Evolutionary conservation across 192 early-diverging fungal species (phyloP), one percentile per base, ranked within the genome.

Genomic region (Coemansia sp.): DNA sequence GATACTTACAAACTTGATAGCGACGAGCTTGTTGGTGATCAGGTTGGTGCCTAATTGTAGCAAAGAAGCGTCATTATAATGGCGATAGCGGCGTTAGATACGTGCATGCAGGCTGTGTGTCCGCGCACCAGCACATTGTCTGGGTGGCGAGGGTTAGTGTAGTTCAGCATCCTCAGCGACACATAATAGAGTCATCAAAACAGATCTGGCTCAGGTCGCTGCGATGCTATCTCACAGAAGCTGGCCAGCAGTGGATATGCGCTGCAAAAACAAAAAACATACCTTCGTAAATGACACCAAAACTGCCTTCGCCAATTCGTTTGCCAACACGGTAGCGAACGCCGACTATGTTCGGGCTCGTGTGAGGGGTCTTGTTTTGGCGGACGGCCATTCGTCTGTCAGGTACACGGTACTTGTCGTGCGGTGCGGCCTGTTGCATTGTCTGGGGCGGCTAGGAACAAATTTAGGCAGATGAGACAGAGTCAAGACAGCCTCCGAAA

Each of bases 211-310:
- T 10, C 50, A 31, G 13, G 50, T 9, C 14, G 50, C 24, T 28
- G 26, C 42, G 10, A 24, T 31, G 50, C 10, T 31, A 31, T 53
- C 50, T 24, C 50, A 31, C 26, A 26, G 26, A 6, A 3, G 51
- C n/a, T 16, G 16, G n/a, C 16, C 53, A 20, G 65, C 57, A 59
- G 63, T 14, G 10, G 28, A 62, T 59, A 59, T 18, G 57, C 42
- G 45, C 65, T 34, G 55, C 42, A 62, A 24, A n/a, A 16, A 43
- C 40, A 43, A 14, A 13, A 53, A 24, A 11, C 69, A 56, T 81
- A 94, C 96, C 97, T 90, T 99, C 95, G 76, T 97, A 97, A 66
- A 99, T 97, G 82, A 97, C 90, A 55, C 97, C 97, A 88, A 99
- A 99, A 70, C 91, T 93, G 38, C 97, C 97, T 76, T 97, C 95